Evolutionary conservation across 2,329 filamentous ascomycete genomes (phyloP).

Genomic region (Hypomyces rosellus): DNA sequence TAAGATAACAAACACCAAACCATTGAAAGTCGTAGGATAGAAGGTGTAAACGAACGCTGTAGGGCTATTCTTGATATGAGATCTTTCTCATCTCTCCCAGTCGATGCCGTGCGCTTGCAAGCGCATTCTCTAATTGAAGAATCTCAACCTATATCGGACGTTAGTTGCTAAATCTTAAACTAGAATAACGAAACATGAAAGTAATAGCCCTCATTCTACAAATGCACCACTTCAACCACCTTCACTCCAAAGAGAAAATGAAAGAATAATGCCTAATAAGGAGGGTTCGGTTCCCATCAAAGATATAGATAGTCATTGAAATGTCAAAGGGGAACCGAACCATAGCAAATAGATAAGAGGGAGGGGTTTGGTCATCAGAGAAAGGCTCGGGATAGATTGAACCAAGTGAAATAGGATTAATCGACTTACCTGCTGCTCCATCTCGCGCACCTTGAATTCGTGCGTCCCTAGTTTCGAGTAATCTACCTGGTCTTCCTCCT

Average conservation of each 20-base stretch:
- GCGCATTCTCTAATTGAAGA: conserved; percentile 82
- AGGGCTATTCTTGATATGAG: conserved; percentile 71
- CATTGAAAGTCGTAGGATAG: no score
- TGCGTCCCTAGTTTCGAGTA: conserved; percentile 83
- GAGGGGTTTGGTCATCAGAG: background rate
- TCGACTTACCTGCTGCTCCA: conserved; percentile 88
- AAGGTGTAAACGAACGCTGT: no score
- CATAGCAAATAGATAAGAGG: background rate
- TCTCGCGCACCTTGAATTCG: conserved; percentile 97
- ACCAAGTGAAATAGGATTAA: background rate
- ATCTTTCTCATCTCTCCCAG: conserved; percentile 98
- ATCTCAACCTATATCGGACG: conserved; percentile 72
- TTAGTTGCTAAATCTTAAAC: conserved; percentile 10
- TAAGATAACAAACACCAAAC: no score
- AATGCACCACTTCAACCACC: no score
- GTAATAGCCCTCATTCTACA: background rate
- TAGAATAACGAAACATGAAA: background rate
- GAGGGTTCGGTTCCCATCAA: no score
- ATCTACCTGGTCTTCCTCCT: conserved; percentile 77
- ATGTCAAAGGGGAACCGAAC: background rate
- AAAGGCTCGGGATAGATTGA: background rate
- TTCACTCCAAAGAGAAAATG: no score
- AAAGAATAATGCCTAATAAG: no score
- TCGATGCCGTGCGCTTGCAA: conserved; percentile 71
- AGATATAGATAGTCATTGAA: no score